These are phyloP conservation scores for Lenzites betulinus DNA, from an alignment of 768 basidiomycete species.

Conservation along the genomic window DNA sequence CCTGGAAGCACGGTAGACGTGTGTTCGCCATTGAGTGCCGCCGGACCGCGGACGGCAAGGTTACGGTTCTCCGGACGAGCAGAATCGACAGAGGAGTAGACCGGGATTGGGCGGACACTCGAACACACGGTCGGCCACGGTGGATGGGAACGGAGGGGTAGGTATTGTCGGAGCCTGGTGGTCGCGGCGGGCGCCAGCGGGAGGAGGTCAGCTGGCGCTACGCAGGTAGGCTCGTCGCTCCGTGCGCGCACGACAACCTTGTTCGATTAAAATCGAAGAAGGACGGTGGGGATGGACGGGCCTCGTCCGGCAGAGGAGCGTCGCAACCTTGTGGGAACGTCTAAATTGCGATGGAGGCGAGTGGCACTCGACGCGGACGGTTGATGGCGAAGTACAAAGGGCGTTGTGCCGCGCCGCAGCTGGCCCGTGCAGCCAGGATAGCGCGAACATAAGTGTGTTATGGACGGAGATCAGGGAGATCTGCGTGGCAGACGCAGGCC, in stretches of 20 bases:
- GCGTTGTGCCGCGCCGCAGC: neutral
- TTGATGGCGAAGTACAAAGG: slow-evolving; percentile 12
- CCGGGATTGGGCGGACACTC: too few relatives aligned
- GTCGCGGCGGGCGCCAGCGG: neutral
- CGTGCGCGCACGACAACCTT: neutral
- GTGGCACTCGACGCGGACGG: neutral
- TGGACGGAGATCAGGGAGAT: slow-evolving; percentile 20
- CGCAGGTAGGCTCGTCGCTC: neutral
- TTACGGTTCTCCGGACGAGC: slow-evolving; percentile 11
- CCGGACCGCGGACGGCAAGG: slow-evolving; percentile 18
- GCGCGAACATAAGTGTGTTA: too few relatives aligned
- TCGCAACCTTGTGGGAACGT: slow-evolving; percentile 17
- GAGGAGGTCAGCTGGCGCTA: neutral
- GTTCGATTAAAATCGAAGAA: neutral
- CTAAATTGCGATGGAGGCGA: slow-evolving; percentile 4
- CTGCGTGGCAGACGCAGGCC: neutral
- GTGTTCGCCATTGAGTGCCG: slow-evolving; percentile 18
- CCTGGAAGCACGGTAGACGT: slow-evolving; percentile 20
- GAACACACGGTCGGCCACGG: too few relatives aligned
- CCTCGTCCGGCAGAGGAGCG: slow-evolving; percentile 1
- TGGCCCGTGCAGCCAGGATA: neutral
- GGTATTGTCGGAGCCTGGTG: neutral
- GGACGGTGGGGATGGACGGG: neutral
- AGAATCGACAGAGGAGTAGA: too few relatives aligned
- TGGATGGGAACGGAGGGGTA: slow-evolving; percentile 12